Evolutionary conservation across 2,329 filamentous ascomycete species (phyloP).

Genomic region (Macroventuria anomochaeta): DNA sequence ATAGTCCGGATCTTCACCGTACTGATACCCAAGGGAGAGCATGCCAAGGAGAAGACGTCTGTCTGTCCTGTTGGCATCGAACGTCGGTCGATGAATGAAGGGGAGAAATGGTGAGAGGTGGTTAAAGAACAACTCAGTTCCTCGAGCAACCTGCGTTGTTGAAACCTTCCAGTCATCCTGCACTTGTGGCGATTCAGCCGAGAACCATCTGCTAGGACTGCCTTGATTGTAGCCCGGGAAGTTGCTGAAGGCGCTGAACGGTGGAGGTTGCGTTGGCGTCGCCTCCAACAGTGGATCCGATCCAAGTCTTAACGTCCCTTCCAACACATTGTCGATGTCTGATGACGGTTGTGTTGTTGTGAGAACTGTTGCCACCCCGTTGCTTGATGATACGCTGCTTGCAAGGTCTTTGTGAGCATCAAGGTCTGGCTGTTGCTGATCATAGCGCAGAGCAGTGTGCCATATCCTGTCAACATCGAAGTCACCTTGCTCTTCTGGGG

Average conservation of each 20-base stretch:
- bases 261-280: background rate
- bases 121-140: constrained; percentile 21
- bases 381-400: background rate
- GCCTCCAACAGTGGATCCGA: background rate
- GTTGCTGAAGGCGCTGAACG: background rate
- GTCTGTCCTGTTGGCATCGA: constrained; percentile 11
- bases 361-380: background rate
- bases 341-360: background rate
- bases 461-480: constrained; percentile 1
- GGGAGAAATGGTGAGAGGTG: constrained; percentile 20
- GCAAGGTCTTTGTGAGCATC: background rate
- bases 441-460: background rate
- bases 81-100: constrained; percentile 24
- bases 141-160: constrained; percentile 11
- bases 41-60: constrained; percentile 23
- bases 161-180: constrained; percentile 21
- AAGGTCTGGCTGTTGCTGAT: background rate
- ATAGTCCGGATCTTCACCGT: constrained; percentile 26
- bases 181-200: constrained; percentile 4
- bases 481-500: constrained; percentile 1
- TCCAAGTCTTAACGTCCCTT: background rate
- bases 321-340: background rate
- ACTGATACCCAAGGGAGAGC: constrained; percentile 26
- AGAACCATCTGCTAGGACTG: constrained; percentile 18
- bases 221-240: constrained; percentile 15